Conservation (phyloP, 2,329 filamentous ascomycete species). For the Myotisia sp. region DNA sequence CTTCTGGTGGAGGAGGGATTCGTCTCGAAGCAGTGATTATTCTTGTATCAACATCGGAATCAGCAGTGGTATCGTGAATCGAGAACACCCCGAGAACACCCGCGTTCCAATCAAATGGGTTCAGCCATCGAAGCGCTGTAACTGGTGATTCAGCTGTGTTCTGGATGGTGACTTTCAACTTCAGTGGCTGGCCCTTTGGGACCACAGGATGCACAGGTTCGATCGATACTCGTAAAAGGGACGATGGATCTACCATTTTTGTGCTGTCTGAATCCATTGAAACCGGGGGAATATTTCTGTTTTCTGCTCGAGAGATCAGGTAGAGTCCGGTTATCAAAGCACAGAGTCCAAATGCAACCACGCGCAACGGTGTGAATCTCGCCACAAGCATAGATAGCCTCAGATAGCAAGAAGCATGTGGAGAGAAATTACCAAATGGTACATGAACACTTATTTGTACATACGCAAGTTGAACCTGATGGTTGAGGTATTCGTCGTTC, state of each 20-base stretch:
- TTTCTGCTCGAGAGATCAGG: too few species aligned
- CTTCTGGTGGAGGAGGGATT: slow-evolving; percentile 18
- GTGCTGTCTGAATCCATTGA: neutral
- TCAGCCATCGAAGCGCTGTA: slow-evolving; percentile 26
- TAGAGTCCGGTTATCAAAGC: too few species aligned
- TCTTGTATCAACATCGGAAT: slow-evolving; percentile 16
- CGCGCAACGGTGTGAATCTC: too few species aligned
- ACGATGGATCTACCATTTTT: slow-evolving; percentile 3
- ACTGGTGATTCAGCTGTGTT: slow-evolving; percentile 19
- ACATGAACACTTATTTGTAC: too few species aligned
- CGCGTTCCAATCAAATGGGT: slow-evolving; percentile 23
- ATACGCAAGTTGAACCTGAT: too few species aligned
- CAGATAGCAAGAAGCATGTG: too few species aligned
- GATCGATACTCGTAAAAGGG: slow-evolving; percentile 10
- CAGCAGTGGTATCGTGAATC: slow-evolving; percentile 15
- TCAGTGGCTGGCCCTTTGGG: slow-evolving; percentile 10
- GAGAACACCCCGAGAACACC: slow-evolving; percentile 20
- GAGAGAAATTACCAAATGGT: too few species aligned
- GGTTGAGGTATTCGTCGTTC: too few species aligned
- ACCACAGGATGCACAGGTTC: slow-evolving; percentile 12
- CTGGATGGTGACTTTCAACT: slow-evolving; percentile 15
- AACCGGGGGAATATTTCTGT: too few species aligned
- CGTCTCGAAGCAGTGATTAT: slow-evolving; percentile 23
- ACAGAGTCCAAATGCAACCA: too few species aligned
- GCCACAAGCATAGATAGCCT: too few species aligned